Base-by-base conservation (phyloP, 1,139 yeast genomes). In the Yamadazyma atlantica region DNA sequence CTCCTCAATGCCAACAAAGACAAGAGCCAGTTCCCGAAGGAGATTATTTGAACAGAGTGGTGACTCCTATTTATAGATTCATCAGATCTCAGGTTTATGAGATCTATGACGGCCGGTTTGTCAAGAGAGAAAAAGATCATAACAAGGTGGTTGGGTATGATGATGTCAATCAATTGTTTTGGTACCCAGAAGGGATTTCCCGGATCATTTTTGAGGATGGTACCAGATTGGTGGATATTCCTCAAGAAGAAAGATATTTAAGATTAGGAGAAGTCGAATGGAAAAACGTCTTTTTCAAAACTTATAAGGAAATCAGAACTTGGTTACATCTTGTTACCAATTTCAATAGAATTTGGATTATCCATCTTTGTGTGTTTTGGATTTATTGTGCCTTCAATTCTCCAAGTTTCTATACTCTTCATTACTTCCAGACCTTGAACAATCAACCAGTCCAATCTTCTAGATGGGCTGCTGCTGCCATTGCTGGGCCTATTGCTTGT, bases 171-270 rank as follows among this genome's bases (percentile, higher is more conserved):
- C 99, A 94, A 73, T 78, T 92, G 54, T 92, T 92, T 70, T 92
- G 99, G 98, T 94, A 92, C 68, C 97, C 98, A 32, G 97, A 92
- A 69, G 99, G 98, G 74, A 85, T 92, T 54, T 85, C 94, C 45
- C 84, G 95, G 69, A 90, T 92, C 57, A 78, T 85, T 36, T 80
- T 90, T 57, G 90, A 85, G 59, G 97, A 92, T 62, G 96, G 95
- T 48, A 73, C 95, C 25, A 82, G 96, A 62, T 73, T 92, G 58
- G 88, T 92, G 40, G 98, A 94, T 55, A 69, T 89, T 55, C 95
- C 97, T 32, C 78, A 82, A 45, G 87, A 82, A 55, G 96, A 92
- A 65, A 85, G 98, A 64, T 94, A 79, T 63, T 75, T 82, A 56
- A 83, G 85, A 64, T 76, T 92, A 44, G 96, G 97, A 51, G 97